Base-by-base conservation (phyloP, 495 filamentous ascomycete species). In the Tuber melanosporum region DNA sequence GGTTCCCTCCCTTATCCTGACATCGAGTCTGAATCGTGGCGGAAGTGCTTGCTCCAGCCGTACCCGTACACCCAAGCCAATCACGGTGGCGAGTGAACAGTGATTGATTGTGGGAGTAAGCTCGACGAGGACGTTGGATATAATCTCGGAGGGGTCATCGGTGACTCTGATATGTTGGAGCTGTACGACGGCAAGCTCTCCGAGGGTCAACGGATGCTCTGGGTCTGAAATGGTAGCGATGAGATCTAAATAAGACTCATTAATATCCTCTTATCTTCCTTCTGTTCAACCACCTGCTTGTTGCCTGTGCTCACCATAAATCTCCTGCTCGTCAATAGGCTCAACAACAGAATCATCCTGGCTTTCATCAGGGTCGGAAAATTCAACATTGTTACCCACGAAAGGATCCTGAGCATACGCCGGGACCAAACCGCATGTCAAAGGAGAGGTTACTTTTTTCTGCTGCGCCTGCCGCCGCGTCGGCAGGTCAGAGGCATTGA, bases 71-170 rank as follows among this genome's bases (percentile, higher is more conserved):
- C 95, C 95, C 10, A 99, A 88, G 3, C 96, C 95, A 84, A 99
- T 98, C 73, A 98, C 94, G 1, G 96, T 98, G 15, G 95, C 96
- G 20, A 98, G 88, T 49, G 92, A 95, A 86, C 95, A 99, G 82
- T 98, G 96, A 32, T 94, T 97, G 82, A 98, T 93, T 26, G 96
- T 99, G n/a, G 95, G 95, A 5, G 95, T 99, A 73, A 99, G 91
- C 79, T 92, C 87, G 44, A 94, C 90, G 10, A 89, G 85, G 5
- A 93, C 91, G 52, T 87, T 88, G 70, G 84, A 84, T 42, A 88
- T 89, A 46, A 83, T 82, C 80, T 85, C 79, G 52, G 75, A 42
- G 77, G 81, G 46, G 17, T 90, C 87, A 42, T 92, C 91, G 14
- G 85, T 87, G 75, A 99, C 91, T 76, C 89, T 86, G 80, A 98